Conservation (phyloP, 2,329 filamentous ascomycete genomes). For the Simplicillium aogashimaense region DNA sequence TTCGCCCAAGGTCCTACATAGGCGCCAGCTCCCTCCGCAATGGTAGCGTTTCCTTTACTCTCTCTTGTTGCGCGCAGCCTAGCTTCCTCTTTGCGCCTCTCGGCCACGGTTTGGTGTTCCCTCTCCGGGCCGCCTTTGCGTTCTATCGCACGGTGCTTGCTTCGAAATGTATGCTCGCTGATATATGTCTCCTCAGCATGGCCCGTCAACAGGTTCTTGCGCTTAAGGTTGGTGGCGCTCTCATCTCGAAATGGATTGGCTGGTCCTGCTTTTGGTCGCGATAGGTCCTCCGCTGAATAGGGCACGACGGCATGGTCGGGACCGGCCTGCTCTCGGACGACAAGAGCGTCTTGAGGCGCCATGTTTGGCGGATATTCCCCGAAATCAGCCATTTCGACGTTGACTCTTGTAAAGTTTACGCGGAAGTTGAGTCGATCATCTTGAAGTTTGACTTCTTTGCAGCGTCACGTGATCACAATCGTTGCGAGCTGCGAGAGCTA, state of each 20-base stretch:
- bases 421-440: constrained; percentile 1
- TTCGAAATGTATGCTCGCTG: constrained; percentile 82
- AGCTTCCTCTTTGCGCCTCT: constrained; percentile 62
- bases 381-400: constrained; percentile 45
- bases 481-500: too few species aligned
- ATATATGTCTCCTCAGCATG: constrained; percentile 80
- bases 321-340: constrained; percentile 43
- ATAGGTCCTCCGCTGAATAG: constrained; percentile 64
- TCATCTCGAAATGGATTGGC: constrained; percentile 66
- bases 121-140: constrained; percentile 48
- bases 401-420: not conserved
- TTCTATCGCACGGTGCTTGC: constrained; percentile 77
- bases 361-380: constrained; percentile 57
- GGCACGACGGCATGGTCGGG: constrained; percentile 51
- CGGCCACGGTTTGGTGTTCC: constrained; percentile 41
- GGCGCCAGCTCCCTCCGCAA: constrained; percentile 77
- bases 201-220: constrained; percentile 77
- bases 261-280: constrained; percentile 56
- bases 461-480: not conserved
- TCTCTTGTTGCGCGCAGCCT: constrained; percentile 66
- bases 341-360: constrained; percentile 52
- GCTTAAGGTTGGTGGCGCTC: constrained; percentile 46
- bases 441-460: constrained; percentile 2
- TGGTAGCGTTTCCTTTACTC: constrained; percentile 70
- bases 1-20: constrained; percentile 89